Conservation (phyloP, 1,284 basidiomycete species). For the Malassezia slooffiae region DNA sequence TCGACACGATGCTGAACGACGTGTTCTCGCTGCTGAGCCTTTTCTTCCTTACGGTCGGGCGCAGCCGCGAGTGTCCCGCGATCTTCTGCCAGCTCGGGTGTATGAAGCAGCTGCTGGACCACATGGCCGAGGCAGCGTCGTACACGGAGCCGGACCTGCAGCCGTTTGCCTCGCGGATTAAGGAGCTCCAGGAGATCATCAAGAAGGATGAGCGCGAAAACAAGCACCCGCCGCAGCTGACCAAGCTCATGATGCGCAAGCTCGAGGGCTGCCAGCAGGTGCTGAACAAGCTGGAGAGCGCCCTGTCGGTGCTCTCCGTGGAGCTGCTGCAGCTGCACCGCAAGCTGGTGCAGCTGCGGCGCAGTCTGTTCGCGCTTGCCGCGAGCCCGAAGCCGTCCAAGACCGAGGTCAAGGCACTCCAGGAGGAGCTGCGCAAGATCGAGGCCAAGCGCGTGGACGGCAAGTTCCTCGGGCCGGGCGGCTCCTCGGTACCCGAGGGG, state of each 20-base stretch:
- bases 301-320: conserved; percentile 44
- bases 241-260: conserved; percentile 78
- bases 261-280: conserved; percentile 65
- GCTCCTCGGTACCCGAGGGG: conserved; percentile 70
- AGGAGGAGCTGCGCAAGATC: conserved; percentile 90
- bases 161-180: conserved; percentile 36
- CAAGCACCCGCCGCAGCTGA: conserved; percentile 75
- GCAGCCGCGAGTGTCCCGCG: conserved; percentile 40
- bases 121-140: conserved; percentile 41
- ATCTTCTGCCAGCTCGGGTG: conserved; percentile 42
- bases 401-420: conserved; percentile 74
- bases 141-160: conserved; percentile 44
- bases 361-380: conserved; percentile 77
- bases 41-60: conserved; percentile 46
- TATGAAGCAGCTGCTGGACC: conserved; percentile 46
- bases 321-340: conserved; percentile 50
- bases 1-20: conserved; percentile 45
- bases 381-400: conserved; percentile 74
- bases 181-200: conserved; percentile 41
- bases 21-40: conserved; percentile 44
- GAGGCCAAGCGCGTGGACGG: conserved; percentile 77
- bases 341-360: conserved; percentile 72
- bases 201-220: conserved; percentile 53
- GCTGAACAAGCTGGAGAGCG: conserved; percentile 32
- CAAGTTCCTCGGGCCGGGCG: conserved; percentile 86